These are phyloP conservation scores for Parascedosporium putredinis DNA, from an alignment of 2,329 filamentous ascomycete genomes.

Conservation along the genomic window DNA sequence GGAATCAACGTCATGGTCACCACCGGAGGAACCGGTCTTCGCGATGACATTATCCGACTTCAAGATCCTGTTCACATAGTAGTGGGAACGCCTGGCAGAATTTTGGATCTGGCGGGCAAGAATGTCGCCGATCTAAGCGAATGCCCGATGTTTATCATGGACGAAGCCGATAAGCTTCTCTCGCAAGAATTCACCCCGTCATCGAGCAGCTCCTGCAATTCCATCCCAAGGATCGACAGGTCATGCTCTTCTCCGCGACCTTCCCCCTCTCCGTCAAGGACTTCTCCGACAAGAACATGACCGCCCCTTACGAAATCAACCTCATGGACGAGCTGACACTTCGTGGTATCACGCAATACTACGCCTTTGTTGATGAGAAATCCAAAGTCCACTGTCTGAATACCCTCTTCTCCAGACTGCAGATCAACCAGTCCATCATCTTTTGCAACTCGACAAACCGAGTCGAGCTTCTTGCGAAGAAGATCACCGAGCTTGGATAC, in stretches of 20 bases:
- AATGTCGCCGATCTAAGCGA: conserved; percentile 91
- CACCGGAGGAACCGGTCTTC: conserved; percentile 86
- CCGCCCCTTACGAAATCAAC: conserved; percentile 94
- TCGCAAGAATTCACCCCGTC: conserved; percentile 95
- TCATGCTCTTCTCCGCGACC: conserved; percentile 98
- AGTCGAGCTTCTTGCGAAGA: conserved; percentile 94
- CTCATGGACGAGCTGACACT: conserved; percentile 98
- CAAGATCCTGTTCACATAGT: conserved; percentile 94
- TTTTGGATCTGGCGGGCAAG: conserved; percentile 92
- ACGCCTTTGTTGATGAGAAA: conserved; percentile 98
- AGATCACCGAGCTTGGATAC: conserved; percentile 97
- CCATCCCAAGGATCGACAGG: conserved; percentile 93
- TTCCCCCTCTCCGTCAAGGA: conserved; percentile 95
- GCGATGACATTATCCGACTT: conserved; percentile 92
- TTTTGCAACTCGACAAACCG: conserved; percentile 99
- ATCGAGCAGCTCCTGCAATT: conserved; percentile 94
- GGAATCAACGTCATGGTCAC: conserved; percentile 99
- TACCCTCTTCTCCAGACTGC: conserved; percentile 95
- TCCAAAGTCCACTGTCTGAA: conserved; percentile 99
- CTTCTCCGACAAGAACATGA: conserved; percentile 98
- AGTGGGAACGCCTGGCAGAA: conserved; percentile 92
- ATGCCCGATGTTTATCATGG: conserved; percentile 98
- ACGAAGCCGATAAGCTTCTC: conserved; percentile 95
- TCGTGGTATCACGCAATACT: conserved; percentile 97
- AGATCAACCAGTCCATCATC: conserved; percentile 99